Conservation (phyloP, 306 rosid genomes). For the Glycyrrhiza uralensis region DNA sequence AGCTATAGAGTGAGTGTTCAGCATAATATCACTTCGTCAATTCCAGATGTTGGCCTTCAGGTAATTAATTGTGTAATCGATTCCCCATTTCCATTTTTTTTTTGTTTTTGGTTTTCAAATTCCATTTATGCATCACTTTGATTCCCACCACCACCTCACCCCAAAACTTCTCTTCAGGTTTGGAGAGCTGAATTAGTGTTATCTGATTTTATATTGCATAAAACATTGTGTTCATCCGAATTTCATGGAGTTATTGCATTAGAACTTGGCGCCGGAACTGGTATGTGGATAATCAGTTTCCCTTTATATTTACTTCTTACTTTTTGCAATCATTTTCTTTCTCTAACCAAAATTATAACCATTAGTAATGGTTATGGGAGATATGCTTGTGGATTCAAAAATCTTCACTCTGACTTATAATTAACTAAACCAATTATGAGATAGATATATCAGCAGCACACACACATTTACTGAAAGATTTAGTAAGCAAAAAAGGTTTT, state of each 20-base stretch:
- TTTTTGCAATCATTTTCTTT: neutral
- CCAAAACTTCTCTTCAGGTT: slow-evolving; percentile 41
- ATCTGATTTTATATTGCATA: slow-evolving; percentile 79
- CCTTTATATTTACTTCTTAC: neutral
- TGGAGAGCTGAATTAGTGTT: slow-evolving; percentile 81
- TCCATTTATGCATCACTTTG: neutral
- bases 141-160: neutral
- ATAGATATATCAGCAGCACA: neutral
- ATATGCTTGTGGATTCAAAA: neutral
- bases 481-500: neutral
- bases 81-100: neutral
- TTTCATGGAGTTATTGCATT: slow-evolving; percentile 55
- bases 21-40: slow-evolving; percentile 78
- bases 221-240: slow-evolving; percentile 55
- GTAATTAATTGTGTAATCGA: slow-evolving; percentile 43
- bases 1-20: slow-evolving; percentile 41
- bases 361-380: neutral
- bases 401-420: slow-evolving; percentile 3
- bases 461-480: neutral
- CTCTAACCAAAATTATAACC: neutral
- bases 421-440: neutral
- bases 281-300: slow-evolving; percentile 26
- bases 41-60: slow-evolving; percentile 89
- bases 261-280: slow-evolving; percentile 95
- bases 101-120: neutral